phyloP scores from a whole-genome alignment of 768 basidiomycete genomes.

The Leccinum broughii region DNA sequence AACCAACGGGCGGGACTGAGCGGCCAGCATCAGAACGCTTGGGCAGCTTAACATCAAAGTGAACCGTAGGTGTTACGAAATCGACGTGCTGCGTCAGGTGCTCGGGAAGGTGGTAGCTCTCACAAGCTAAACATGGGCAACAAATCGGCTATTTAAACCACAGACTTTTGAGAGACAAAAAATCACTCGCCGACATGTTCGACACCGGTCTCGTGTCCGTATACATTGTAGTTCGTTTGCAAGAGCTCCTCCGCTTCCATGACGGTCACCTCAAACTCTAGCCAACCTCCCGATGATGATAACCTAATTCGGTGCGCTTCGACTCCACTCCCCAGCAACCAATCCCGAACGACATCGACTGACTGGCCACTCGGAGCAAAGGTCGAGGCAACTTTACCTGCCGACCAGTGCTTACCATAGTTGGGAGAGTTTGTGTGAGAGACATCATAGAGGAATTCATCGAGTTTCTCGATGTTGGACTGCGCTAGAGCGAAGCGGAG shows the following conservation, averaged over 20 bases:
- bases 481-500: conserved; percentile 48
- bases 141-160: not conserved
- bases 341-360: conserved; percentile 38
- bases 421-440: conserved; percentile 44
- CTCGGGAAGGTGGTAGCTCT: conserved; percentile 42
- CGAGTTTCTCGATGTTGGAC: conserved; percentile 40
- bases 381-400: conserved; percentile 37
- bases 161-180: too few relatives aligned
- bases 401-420: conserved; percentile 49
- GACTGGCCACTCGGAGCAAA: conserved; percentile 43
- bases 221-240: conserved; percentile 43
- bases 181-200: conserved; percentile 38
- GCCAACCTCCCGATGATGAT: conserved; percentile 38
- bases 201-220: conserved; percentile 37
- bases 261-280: conserved; percentile 41
- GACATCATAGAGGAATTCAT: conserved; percentile 42
- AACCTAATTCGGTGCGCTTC: conserved; percentile 34
- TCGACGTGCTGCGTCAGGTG: conserved; percentile 41
- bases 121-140: conserved; percentile 32
- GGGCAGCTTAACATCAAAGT: conserved; percentile 36
- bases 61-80: conserved; percentile 45
- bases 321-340: conserved; percentile 42
- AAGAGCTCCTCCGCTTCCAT: conserved; percentile 46
- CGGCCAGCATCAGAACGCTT: conserved; percentile 13
- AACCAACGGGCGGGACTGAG: conserved; percentile 5